Percentiles rank a stretch among this genome's conserved stretches.
These are phyloP conservation scores for Mallotus nudiflorus DNA, from an alignment of 345 rosid species.

Conservation along the genomic window DNA sequence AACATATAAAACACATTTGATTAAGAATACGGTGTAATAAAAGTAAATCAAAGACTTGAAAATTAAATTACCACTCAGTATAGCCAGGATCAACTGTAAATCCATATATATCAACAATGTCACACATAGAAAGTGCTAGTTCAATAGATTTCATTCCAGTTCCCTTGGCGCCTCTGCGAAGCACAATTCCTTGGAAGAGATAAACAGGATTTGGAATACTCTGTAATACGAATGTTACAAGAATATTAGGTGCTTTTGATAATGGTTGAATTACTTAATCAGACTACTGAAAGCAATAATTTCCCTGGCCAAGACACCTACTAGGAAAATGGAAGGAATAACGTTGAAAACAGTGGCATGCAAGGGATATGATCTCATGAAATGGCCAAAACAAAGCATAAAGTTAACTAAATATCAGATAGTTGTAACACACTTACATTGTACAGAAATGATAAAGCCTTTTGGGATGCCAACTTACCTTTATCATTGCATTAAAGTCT, in stretches of 20 bases:
- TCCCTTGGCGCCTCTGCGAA: conserved; percentile 98
- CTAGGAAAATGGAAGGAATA: neutral
- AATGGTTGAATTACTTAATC: neutral
- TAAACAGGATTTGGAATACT: conserved; percentile 91
- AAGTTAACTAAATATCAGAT: neutral
- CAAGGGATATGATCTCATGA: conserved; percentile 12
- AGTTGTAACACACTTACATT: neutral
- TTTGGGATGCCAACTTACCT: conserved; percentile 46
- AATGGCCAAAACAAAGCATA: conserved; percentile 14
- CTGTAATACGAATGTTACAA: conserved; percentile 44
- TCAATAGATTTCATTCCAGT: conserved; percentile 97
- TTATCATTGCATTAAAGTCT: conserved; percentile 90
- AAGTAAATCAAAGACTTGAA: neutral
- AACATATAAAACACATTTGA: neutral
- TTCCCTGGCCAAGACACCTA: neutral
- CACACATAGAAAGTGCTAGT: conserved; percentile 94
- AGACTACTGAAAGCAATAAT: neutral
- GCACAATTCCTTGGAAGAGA: conserved; percentile 96
- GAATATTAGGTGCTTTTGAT: conserved; percentile 9
- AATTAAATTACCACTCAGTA: conserved; percentile 70
- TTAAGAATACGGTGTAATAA: neutral
- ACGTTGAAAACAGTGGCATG: neutral
- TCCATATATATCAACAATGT: conserved; percentile 90
- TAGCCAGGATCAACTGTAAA: conserved; percentile 99
- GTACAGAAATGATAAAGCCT: conserved; percentile 2